phyloP scores from a whole-genome alignment of 1,139 yeast species.

The Blastobotrys proliferans region DNA sequence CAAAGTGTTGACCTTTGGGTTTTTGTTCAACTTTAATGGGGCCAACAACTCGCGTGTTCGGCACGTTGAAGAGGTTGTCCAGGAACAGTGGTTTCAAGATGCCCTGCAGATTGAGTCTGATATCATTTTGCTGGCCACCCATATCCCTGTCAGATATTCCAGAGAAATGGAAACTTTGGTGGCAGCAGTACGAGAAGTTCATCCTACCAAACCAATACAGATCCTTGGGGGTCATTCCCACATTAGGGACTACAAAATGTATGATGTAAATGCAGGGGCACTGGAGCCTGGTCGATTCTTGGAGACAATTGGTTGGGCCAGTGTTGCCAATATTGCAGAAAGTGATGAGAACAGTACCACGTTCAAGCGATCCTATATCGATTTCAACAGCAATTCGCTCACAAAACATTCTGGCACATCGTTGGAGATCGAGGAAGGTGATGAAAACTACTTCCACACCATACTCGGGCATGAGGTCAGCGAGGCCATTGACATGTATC shows the following conservation, averaged over 20 bases:
- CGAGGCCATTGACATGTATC: slow-evolving; percentile 41
- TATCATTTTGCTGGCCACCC: slow-evolving; percentile 68
- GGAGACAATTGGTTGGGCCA: slow-evolving; percentile 87
- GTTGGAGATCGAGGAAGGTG: slow-evolving; percentile 17
- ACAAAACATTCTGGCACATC: slow-evolving; percentile 50
- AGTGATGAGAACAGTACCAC: slow-evolving; percentile 17
- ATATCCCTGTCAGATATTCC: slow-evolving; percentile 70
- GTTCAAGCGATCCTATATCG: slow-evolving; percentile 66
- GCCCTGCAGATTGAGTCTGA: slow-evolving; percentile 55
- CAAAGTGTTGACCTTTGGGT: slow-evolving; percentile 68
- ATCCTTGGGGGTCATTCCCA: slow-evolving; percentile 96
- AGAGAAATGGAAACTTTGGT: slow-evolving; percentile 50
- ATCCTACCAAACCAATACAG: slow-evolving; percentile 66
- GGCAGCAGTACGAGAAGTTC: slow-evolving; percentile 49
- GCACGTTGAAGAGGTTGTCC: slow-evolving; percentile 53
- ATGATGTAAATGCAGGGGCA: slow-evolving; percentile 67
- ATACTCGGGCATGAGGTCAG: slow-evolving; percentile 50
- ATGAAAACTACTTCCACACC: slow-evolving; percentile 40
- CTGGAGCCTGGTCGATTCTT: slow-evolving; percentile 89
- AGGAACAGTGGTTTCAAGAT: slow-evolving; percentile 61
- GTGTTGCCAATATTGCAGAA: slow-evolving; percentile 43
- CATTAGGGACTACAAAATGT: slow-evolving; percentile 71
- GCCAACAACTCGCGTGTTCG: slow-evolving; percentile 62
- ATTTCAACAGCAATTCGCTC: slow-evolving; percentile 71
- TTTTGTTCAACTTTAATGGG: slow-evolving; percentile 72